Conservation (phyloP, 371 early-diverging fungal species). For the Mucor racemosus region DNA sequence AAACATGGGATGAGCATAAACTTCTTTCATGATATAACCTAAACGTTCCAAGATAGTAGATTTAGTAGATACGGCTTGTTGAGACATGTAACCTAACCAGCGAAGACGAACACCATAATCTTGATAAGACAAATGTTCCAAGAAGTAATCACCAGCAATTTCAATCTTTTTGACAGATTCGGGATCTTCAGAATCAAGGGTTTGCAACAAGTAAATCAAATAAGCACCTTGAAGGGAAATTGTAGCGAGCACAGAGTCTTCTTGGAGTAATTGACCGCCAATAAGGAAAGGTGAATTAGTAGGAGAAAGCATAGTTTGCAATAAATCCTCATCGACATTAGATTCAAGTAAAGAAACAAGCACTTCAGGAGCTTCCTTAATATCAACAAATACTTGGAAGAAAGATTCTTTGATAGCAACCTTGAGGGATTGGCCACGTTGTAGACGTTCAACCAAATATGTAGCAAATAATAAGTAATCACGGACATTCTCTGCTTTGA, state of each 20-base stretch:
- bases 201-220: constrained; percentile 51
- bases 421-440: constrained; percentile 65
- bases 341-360: constrained; percentile 23
- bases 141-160: constrained; percentile 60
- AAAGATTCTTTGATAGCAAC: constrained; percentile 59
- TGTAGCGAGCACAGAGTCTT: constrained; percentile 63
- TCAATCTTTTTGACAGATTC: constrained; percentile 37
- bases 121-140: constrained; percentile 54
- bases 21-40: constrained; percentile 33
- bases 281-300: constrained; percentile 62
- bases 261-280: constrained; percentile 58
- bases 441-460: constrained; percentile 68
- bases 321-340: constrained; percentile 19
- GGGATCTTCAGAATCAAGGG: constrained; percentile 20
- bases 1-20: constrained; percentile 34
- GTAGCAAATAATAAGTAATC: constrained; percentile 61
- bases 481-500: constrained; percentile 56
- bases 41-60: constrained; percentile 34
- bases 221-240: constrained; percentile 68
- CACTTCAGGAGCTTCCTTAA: constrained; percentile 30
- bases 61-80: constrained; percentile 26
- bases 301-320: constrained; percentile 42
- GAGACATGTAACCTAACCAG: constrained; percentile 59
- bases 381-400: constrained; percentile 59
- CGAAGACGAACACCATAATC: constrained; percentile 53